phyloP scores from a whole-genome alignment of 345 rosid genomes.

The Euclidium syriacum region DNA sequence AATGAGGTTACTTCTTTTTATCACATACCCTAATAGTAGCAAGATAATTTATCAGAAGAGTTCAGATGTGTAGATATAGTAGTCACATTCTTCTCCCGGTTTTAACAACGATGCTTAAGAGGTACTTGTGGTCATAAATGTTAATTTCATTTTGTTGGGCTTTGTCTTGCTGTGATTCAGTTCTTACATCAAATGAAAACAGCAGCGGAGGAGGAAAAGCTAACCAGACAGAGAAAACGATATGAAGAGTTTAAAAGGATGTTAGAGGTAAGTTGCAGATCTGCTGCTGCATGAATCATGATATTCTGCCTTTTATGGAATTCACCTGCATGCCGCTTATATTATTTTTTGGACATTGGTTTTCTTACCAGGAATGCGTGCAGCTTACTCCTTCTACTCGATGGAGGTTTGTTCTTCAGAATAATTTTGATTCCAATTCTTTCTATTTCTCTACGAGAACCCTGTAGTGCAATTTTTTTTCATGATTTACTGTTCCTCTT shows the following conservation, averaged over 20 bases:
- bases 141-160: not conserved
- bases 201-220: constrained; percentile 78
- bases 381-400: constrained; percentile 70
- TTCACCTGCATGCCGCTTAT: not conserved
- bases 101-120: constrained; percentile 16
- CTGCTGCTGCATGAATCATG: constrained; percentile 15
- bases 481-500: constrained; percentile 18
- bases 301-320: not conserved
- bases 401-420: constrained; percentile 73
- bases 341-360: constrained; percentile 5
- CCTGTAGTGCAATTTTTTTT: constrained; percentile 6
- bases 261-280: constrained; percentile 62
- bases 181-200: constrained; percentile 68
- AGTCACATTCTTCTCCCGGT: not conserved
- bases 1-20: constrained; percentile 55
- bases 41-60: not conserved
- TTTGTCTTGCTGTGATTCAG: constrained; percentile 36
- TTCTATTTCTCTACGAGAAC: not conserved
- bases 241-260: constrained; percentile 75
- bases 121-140: constrained; percentile 2
- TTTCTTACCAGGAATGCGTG: constrained; percentile 51
- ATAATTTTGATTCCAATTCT: constrained; percentile 3
- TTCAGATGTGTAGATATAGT: constrained; percentile 2
- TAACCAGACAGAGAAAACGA: constrained; percentile 59
- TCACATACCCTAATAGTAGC: not conserved